Evolutionary conservation across 106 monocot species (phyloP).

Genomic region (Acanthochlamys bracteata): DNA sequence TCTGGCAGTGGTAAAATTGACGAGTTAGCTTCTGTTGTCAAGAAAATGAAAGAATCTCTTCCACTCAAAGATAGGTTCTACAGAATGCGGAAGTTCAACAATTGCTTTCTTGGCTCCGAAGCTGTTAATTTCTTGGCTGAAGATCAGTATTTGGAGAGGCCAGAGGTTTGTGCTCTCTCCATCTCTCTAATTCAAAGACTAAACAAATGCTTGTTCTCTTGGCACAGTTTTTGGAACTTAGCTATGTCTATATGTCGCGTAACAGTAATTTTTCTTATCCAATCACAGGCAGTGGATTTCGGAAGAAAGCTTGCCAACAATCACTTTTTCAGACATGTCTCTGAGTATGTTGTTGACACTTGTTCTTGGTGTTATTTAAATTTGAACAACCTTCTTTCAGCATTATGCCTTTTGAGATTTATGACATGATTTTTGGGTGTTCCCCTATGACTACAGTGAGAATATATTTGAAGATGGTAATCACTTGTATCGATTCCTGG

Average conservation of each 20-base stretch:
- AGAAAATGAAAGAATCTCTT: slow-evolving; percentile 77
- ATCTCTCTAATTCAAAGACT: background rate
- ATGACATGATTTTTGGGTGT: background rate
- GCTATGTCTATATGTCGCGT: background rate
- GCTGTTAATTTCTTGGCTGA: slow-evolving; percentile 86
- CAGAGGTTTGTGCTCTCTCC: slow-evolving; percentile 39
- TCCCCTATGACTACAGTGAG: slow-evolving; percentile 39
- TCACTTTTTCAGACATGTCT: slow-evolving; percentile 77
- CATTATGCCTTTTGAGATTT: background rate
- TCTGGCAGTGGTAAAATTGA: slow-evolving; percentile 73
- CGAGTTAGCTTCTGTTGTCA: slow-evolving; percentile 69
- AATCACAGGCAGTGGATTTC: slow-evolving; percentile 69
- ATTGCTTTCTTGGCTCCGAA: slow-evolving; percentile 86
- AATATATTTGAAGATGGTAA: slow-evolving; percentile 93
- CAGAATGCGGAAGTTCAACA: slow-evolving; percentile 82
- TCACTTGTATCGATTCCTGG: slow-evolving; percentile 80
- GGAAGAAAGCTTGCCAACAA: slow-evolving; percentile 65
- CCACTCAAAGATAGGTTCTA: slow-evolving; percentile 62
- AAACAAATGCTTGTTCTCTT: no score
- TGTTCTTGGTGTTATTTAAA: background rate
- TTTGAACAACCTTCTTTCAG: slow-evolving; percentile 3
- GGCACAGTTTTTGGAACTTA: no score
- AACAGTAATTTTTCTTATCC: background rate
- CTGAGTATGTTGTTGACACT: slow-evolving; percentile 47
- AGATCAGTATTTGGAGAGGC: slow-evolving; percentile 82